phyloP scores from a whole-genome alignment of 2,329 filamentous ascomycete genomes.

The Fusarium torulosum region DNA sequence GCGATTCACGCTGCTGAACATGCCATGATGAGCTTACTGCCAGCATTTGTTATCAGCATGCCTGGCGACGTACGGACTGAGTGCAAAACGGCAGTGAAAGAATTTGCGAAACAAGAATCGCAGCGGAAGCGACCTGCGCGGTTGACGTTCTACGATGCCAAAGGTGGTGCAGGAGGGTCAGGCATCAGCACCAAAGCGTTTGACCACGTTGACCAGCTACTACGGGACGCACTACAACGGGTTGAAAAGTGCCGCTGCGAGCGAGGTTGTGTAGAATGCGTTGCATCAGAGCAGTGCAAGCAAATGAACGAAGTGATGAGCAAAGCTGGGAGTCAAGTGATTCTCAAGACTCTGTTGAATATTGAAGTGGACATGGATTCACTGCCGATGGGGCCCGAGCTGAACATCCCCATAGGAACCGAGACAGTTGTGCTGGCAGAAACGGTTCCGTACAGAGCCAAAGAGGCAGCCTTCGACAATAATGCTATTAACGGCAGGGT shows the following conservation, averaged over 20 bases:
- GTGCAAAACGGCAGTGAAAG: slow-evolving; percentile 90
- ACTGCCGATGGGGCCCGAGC: slow-evolving; percentile 88
- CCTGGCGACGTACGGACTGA: slow-evolving; percentile 94
- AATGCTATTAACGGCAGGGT: not conserved
- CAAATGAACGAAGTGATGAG: slow-evolving; percentile 93
- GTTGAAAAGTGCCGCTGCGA: slow-evolving; percentile 82
- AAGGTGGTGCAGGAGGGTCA: slow-evolving; percentile 84
- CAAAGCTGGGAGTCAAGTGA: slow-evolving; percentile 86
- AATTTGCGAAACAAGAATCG: slow-evolving; percentile 79
- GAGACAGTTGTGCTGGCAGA: slow-evolving; percentile 85
- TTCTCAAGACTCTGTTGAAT: slow-evolving; percentile 81
- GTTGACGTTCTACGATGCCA: slow-evolving; percentile 94
- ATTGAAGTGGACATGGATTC: slow-evolving; percentile 83
- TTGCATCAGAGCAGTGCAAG: slow-evolving; percentile 85
- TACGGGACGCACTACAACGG: slow-evolving; percentile 80
- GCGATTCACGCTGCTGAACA: slow-evolving; percentile 97
- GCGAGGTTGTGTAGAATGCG: slow-evolving; percentile 90
- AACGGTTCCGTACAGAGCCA: slow-evolving; percentile 66
- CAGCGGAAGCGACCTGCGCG: slow-evolving; percentile 85
- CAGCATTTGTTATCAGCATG: slow-evolving; percentile 89
- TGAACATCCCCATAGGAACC: slow-evolving; percentile 75
- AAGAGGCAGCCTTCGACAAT: slow-evolving; percentile 22
- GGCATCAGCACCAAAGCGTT: slow-evolving; percentile 95
- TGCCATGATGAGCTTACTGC: slow-evolving; percentile 86
- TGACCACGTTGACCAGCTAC: slow-evolving; percentile 85